Evolutionary conservation across 2,329 filamentous ascomycete species (phyloP), one percentile per base, ranked within the genome.

Genomic region (Phialophora chinensis): DNA sequence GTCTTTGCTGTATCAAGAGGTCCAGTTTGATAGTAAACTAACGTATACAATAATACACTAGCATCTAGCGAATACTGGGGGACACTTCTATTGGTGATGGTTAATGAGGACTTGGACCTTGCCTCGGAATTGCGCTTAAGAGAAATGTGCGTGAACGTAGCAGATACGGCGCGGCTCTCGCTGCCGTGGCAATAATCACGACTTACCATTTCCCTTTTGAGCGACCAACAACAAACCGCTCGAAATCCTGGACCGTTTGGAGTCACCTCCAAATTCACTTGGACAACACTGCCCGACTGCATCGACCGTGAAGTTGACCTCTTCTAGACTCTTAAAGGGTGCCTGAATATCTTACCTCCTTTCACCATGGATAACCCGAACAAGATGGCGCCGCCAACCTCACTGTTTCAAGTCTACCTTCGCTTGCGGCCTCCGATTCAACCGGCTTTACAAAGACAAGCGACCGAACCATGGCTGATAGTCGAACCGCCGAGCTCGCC

Each of bases 381-480:
- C 61, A 72, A 70, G 52, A 70, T 69, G 71, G 31, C 66, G 29
- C 49, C 69, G 27, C 65, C 69, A 63, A 72, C 71, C 68, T 85
- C 87, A 59, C 87, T 97, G 44, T 98, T 98, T 77, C 90, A 97
- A 79, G 94, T 98, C 65, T 97, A 91, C 76, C 85, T 98, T 49
- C 91, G 94, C 57, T 83, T 98, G 57, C 89, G 91, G 17, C 91
- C 91, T n/a, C 85, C 89, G 3, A 82, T 74, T 78, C 79, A 53
- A 73, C 77, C 68, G 60, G 76, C 77, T 38, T 78, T 79, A 54
- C 75, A 77, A 54, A 77, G 77, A 61, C 72, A 77, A 44, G 71
- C 79, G 55, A 75, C 82, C 3, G 90, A 93, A 66, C 88, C 91
- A 60, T 96, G 95, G 76, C 84, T 98, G 54, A 86, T 88, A 7